These are phyloP conservation scores for Gymnopilus dilepis DNA, from an alignment of 768 basidiomycete genomes.

Conservation along the genomic window DNA sequence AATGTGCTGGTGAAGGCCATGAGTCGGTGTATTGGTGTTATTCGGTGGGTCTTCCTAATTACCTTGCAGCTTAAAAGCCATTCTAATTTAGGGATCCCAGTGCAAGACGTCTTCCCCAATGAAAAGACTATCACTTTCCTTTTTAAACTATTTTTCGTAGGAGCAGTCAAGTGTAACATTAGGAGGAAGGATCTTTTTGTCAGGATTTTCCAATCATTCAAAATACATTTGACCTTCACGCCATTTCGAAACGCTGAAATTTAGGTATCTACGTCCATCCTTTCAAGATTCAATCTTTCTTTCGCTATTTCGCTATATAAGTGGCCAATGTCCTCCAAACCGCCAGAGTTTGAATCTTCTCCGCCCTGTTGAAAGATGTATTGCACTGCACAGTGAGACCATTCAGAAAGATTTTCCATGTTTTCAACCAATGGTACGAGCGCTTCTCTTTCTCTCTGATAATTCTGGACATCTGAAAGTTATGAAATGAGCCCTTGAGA, in stretches of 20 bases:
- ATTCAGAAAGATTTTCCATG: background rate
- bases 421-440: background rate
- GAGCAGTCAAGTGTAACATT: too few relatives aligned
- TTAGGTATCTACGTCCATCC: too few relatives aligned
- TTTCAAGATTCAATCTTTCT: background rate
- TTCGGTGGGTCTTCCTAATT: background rate
- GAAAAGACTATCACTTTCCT: background rate
- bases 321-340: background rate
- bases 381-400: background rate
- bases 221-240: too few relatives aligned
- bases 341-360: background rate
- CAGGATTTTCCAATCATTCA: too few relatives aligned
- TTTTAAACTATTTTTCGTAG: background rate
- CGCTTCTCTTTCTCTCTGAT: background rate
- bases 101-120: background rate
- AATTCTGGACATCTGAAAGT: background rate
- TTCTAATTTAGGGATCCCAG: background rate
- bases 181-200: too few relatives aligned
- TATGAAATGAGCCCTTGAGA: background rate
- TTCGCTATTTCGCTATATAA: background rate
- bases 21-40: constrained; percentile 1
- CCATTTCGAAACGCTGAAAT: too few relatives aligned
- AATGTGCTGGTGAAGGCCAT: background rate
- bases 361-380: background rate
- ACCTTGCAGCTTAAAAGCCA: too few relatives aligned